Conservation (phyloP, 768 basidiomycete genomes). For the Lenzites betulinus region DNA sequence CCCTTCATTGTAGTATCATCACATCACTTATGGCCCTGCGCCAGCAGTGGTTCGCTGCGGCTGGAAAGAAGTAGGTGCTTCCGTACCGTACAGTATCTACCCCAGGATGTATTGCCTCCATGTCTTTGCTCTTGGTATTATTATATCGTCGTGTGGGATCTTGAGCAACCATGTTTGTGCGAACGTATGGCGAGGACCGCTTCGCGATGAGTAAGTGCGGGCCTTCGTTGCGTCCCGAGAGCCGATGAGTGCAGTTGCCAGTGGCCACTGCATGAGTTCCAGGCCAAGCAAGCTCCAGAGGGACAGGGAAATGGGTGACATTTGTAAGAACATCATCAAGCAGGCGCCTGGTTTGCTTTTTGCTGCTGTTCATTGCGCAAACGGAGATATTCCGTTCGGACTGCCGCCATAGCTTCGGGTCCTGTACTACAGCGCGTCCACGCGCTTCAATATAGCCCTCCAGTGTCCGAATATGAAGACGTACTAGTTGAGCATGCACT, state of each 20-base stretch:
- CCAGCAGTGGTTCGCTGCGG: constrained; percentile 63
- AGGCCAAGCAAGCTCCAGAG: too few relatives aligned
- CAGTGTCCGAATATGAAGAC: constrained; percentile 30
- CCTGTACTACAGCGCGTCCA: constrained; percentile 53
- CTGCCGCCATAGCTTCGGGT: constrained; percentile 70
- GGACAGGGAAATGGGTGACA: too few relatives aligned
- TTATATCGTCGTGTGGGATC: too few relatives aligned
- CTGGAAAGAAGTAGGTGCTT: constrained; percentile 27
- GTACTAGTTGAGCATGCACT: constrained; percentile 81
- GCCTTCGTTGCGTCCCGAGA: too few relatives aligned
- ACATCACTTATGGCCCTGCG: constrained; percentile 72
- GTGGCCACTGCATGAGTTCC: too few relatives aligned
- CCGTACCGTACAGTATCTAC: not conserved
- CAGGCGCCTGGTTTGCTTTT: constrained; percentile 2
- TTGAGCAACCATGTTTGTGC: not conserved
- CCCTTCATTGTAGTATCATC: constrained; percentile 48
- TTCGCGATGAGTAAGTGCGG: too few relatives aligned
- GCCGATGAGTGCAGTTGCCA: too few relatives aligned
- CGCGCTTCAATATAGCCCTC: not conserved
- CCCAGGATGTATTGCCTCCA: constrained; percentile 4
- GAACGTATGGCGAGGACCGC: too few relatives aligned
- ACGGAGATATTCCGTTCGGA: constrained; percentile 73
- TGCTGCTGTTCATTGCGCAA: constrained; percentile 48
- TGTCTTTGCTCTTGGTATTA: not conserved
- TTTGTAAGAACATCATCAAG: not conserved